A percentile compares a stretch with the other conserved stretches of the same genome.
Evolutionary conservation across 164 flowering plant genomes (phyloP).

Genomic region (Platanus orientalis): DNA sequence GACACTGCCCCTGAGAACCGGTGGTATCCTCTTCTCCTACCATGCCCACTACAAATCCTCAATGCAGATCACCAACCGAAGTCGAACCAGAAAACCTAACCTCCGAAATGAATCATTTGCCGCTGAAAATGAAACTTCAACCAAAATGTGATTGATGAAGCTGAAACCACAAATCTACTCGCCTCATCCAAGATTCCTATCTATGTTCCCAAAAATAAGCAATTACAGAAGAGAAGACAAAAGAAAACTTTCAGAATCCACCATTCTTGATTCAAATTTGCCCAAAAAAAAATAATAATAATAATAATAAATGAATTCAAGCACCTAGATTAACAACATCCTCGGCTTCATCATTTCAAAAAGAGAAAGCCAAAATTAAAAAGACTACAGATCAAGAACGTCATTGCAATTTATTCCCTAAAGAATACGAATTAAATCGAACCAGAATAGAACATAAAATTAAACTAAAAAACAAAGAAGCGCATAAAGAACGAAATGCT

Average conservation of each 20-base stretch:
- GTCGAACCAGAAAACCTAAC: slow-evolving; percentile 1
- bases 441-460: too few species aligned
- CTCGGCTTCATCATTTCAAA: too few species aligned
- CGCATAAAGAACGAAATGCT: too few species aligned
- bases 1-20: slow-evolving; percentile 33
- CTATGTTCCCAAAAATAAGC: neutral
- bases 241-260: neutral
- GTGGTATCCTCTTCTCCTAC: slow-evolving; percentile 57
- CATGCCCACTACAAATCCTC: slow-evolving; percentile 32
- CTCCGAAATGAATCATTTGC: slow-evolving; percentile 1
- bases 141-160: neutral
- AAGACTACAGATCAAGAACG: too few species aligned
- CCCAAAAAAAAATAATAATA: too few species aligned
- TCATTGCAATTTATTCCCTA: too few species aligned
- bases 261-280: neutral
- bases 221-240: neutral
- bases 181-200: neutral
- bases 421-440: too few species aligned
- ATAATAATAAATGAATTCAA: too few species aligned
- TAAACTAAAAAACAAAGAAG: too few species aligned
- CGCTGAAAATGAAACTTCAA: neutral
- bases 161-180: neutral
- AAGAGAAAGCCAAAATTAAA: neutral
- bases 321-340: too few species aligned
- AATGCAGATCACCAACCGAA: neutral